A percentile compares a stretch with the other conserved stretches of the same genome.
Conservation (phyloP, 2,329 filamentous ascomycete species). For the Phyllosticta paracitricarpa region DNA sequence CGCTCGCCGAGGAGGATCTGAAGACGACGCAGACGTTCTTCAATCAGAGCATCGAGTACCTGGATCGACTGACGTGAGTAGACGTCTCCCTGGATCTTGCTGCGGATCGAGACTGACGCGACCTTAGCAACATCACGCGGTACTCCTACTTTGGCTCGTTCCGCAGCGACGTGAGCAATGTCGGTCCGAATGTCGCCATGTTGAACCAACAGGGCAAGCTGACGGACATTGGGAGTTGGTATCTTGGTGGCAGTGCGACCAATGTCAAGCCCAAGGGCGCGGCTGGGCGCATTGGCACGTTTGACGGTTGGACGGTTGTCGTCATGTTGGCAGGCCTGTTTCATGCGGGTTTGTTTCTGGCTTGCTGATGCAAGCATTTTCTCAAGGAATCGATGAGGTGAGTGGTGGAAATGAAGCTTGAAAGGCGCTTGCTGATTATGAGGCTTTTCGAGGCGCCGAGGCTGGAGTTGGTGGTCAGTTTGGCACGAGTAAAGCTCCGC, state of each 20-base stretch:
- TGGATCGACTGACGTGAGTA: constrained; percentile 50
- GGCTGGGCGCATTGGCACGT: constrained; percentile 8
- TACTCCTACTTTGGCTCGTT: constrained; percentile 74
- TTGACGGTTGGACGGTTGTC: constrained; percentile 13
- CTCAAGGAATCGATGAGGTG: not conserved
- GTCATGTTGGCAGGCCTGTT: constrained; percentile 4
- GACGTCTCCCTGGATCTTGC: not conserved
- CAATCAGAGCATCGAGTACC: constrained; percentile 55
- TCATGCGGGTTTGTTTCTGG: not conserved
- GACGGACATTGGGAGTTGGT: constrained; percentile 69
- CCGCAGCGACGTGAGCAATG: constrained; percentile 57
- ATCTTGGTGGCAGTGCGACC: constrained; percentile 48
- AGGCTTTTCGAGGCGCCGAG: not conserved
- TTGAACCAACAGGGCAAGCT: constrained; percentile 57
- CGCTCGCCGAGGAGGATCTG: constrained; percentile 47
- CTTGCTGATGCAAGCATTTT: not conserved
- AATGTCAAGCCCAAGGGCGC: constrained; percentile 27
- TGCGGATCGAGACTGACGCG: not conserved
- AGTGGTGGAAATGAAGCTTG: not conserved
- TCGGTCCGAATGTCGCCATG: constrained; percentile 64
- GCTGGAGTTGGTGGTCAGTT: not conserved
- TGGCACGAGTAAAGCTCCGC: not conserved
- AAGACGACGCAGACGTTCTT: constrained; percentile 53
- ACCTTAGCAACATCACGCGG: constrained; percentile 44
- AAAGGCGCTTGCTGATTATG: not conserved